Percentiles rank a stretch among this genome's conserved stretches.
Evolutionary conservation across 192 early-diverging fungal genomes (phyloP).

Genomic region (Entophlyctis helioformis): DNA sequence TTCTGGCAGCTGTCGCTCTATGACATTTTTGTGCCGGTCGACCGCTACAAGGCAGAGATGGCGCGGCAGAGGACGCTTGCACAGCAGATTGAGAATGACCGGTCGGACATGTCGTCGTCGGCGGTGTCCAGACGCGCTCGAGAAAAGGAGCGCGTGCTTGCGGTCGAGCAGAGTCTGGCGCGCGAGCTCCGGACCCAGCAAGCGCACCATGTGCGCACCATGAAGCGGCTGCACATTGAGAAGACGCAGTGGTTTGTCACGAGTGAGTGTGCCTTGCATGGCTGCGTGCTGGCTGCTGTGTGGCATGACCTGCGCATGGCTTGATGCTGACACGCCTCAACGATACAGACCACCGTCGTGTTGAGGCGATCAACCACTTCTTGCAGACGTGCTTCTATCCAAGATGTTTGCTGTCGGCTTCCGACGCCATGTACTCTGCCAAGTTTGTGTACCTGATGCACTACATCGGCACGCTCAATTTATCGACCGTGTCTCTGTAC

Average conservation of each 20-base stretch:
- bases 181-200: conserved; percentile 16
- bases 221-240: conserved; percentile 15
- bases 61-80: conserved; percentile 29
- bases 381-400: not conserved
- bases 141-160: conserved; percentile 3
- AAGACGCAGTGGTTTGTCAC: conserved; percentile 25
- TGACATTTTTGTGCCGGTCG: conserved; percentile 57
- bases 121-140: too few species aligned
- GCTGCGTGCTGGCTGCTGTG: too few species aligned
- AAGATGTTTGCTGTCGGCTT: conserved; percentile 24
- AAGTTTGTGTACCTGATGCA: conserved; percentile 66
- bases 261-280: too few species aligned
- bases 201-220: conserved; percentile 16
- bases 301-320: too few species aligned
- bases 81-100: conserved; percentile 22
- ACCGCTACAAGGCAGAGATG: conserved; percentile 49
- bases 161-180: not conserved
- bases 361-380: too few species aligned
- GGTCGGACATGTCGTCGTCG: not conserved
- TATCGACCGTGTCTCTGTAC: conserved; percentile 59
- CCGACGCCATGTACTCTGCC: conserved; percentile 65
- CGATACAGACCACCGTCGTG: too few species aligned
- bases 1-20: conserved; percentile 72
- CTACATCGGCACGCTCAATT: conserved; percentile 48
- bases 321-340: too few species aligned